A percentile compares a stretch with the other conserved stretches of the same genome.
These are phyloP conservation scores for Fusarium bulbicola DNA, from an alignment of 2,329 filamentous ascomycete species.

Conservation along the genomic window DNA sequence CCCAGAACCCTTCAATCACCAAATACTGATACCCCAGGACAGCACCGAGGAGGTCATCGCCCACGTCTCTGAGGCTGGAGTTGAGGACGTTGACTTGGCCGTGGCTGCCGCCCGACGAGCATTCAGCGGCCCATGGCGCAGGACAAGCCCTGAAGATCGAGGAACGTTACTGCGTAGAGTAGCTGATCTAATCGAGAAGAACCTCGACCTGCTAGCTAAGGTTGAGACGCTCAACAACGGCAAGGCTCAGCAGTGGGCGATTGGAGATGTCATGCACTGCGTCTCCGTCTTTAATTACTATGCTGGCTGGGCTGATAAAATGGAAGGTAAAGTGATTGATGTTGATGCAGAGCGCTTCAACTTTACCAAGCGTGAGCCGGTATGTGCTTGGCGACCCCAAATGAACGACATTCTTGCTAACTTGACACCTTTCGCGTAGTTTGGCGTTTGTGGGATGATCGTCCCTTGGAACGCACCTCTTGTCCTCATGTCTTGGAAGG, in stretches of 20 bases:
- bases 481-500: neutral
- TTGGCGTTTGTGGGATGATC: neutral
- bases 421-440: rapidly evolving
- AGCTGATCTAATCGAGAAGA: neutral
- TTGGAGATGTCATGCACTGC: neutral
- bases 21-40: rapidly evolving
- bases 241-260: neutral
- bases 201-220: neutral
- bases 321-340: neutral
- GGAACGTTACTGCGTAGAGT: neutral
- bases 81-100: neutral
- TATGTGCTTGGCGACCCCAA: neutral
- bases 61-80: rapidly evolving
- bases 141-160: neutral
- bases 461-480: neutral
- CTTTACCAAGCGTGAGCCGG: neutral
- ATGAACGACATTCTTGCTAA: rapidly evolving
- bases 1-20: rapidly evolving
- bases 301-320: neutral
- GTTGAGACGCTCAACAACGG: neutral
- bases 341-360: neutral
- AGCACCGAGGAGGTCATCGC: neutral
- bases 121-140: neutral
- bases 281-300: neutral
- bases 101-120: neutral